phyloP scores from a whole-genome alignment of 1,284 basidiomycete species.

The Irpex sp. region DNA sequence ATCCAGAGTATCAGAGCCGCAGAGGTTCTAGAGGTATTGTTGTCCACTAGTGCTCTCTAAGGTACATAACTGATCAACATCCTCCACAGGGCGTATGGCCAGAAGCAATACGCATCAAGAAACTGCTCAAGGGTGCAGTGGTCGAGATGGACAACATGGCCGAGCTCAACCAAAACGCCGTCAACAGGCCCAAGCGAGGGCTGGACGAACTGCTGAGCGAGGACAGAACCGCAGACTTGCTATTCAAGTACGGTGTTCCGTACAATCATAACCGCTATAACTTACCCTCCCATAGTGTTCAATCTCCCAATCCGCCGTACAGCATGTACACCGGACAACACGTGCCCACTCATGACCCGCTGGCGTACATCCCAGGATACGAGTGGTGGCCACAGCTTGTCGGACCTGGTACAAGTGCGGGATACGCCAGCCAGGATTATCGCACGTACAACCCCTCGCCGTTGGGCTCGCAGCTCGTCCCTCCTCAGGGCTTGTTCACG shows the following conservation, averaged over 20 bases:
- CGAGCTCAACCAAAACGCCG: slow-evolving; percentile 27
- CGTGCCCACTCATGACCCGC: neutral
- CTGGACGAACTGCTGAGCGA: slow-evolving; percentile 64
- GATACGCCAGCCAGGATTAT: slow-evolving; percentile 3
- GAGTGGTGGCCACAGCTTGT: slow-evolving; percentile 65
- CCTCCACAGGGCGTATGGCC: slow-evolving; percentile 54
- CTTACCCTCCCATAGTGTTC: slow-evolving; percentile 24
- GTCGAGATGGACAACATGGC: slow-evolving; percentile 46
- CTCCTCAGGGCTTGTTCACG: slow-evolving; percentile 23
- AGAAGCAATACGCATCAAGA: slow-evolving; percentile 66
- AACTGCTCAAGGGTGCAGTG: slow-evolving; percentile 68
- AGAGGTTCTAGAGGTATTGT: slow-evolving; percentile 66
- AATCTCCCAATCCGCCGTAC: neutral
- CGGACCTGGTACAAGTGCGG: slow-evolving; percentile 8
- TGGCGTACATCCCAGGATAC: slow-evolving; percentile 45
- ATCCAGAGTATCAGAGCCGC: slow-evolving; percentile 65
- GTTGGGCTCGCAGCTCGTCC: slow-evolving; percentile 16
- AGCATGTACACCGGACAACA: neutral
- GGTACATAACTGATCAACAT: too few relatives aligned
- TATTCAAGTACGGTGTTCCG: slow-evolving; percentile 44
- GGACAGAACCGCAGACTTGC: slow-evolving; percentile 45
- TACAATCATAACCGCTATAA: slow-evolving; percentile 58
- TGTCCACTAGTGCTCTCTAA: too few relatives aligned
- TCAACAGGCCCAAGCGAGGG: slow-evolving; percentile 50
- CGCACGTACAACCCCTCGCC: slow-evolving; percentile 13